Evolutionary conservation across 306 rosid species (phyloP).

Genomic region (Corylus avellana): DNA sequence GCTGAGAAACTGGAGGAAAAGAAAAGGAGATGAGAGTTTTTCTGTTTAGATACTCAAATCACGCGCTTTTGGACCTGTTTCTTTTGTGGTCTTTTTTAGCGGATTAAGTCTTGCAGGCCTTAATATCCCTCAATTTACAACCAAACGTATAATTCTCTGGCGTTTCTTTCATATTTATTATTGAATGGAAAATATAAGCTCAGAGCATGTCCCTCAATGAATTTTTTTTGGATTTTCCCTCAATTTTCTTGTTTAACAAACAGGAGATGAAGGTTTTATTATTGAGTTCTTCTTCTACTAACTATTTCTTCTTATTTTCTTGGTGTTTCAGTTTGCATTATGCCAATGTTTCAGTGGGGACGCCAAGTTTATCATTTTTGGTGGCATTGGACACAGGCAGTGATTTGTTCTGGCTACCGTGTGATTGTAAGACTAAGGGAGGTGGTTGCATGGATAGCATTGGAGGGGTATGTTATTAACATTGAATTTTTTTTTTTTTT

Average conservation of each 20-base stretch:
- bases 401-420: constrained; percentile 90
- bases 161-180: background rate
- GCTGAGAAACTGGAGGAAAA: too few relatives aligned
- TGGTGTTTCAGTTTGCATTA: constrained; percentile 72
- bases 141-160: background rate
- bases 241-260: background rate
- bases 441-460: constrained; percentile 35
- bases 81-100: too few relatives aligned
- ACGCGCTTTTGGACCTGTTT: too few relatives aligned
- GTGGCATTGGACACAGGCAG: constrained; percentile 98
- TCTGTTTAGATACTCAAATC: too few relatives aligned
- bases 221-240: background rate
- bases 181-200: background rate
- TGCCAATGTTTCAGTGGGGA: constrained; percentile 81
- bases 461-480: constrained; percentile 39
- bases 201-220: background rate
- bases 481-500: too few relatives aligned
- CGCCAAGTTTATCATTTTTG: constrained; percentile 62
- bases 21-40: too few relatives aligned
- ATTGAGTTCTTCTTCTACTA: background rate
- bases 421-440: constrained; percentile 55
- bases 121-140: too few relatives aligned
- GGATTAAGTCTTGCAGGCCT: too few relatives aligned
- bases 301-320: background rate
- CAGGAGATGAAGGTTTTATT: background rate